Evolutionary conservation across 345 rosid species (phyloP), one percentile per base, ranked within the genome.

Genomic region (Cochlearia excelsa): DNA sequence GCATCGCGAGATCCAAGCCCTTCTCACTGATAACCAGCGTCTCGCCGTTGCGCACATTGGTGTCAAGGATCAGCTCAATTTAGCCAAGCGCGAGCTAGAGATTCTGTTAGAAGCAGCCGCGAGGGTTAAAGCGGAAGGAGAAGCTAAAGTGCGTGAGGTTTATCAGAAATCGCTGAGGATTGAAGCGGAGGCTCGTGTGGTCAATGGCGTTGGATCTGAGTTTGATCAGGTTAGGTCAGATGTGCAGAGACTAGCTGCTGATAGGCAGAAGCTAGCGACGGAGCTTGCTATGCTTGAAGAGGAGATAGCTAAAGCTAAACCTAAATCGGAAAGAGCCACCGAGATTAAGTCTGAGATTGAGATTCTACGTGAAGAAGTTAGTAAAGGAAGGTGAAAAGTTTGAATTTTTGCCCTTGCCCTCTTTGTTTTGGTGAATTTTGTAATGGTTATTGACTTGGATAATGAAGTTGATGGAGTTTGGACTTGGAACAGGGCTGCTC

Each of bases 1-100:
- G 71, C 83, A 76, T 45, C 81, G 74, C 7, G 86, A 92, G 68
- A 84, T 92, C 76, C 85, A 88, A 43, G 46, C 90, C 43, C 93
- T 86, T 60, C 78, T 84, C 37, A 63, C 50, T 28, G 83, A 86
- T 35, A 88, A 84, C 71, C 87, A 86, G 46, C 79, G 82, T 16
- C 80, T 88, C 4, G 80, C 83, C 1, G 75, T 84, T 26, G 56
- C 81, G 1, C 93, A 88, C 72, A 47, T 83, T 9, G 85, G 87
- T n/a, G 75, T 88, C 47, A 79, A 84, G 58, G 84, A 88, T 30
- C 95, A 88, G 61, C 81, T 84, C 39, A 69, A 75, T 62, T 57
- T 69, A 7, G 79, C 84, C 23, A 73, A 84, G 45, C 90, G 77
- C 37, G 88, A 88, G 61, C 65, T 83, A 52, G 78, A 74, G 7